A percentile compares a stretch with the other conserved stretches of the same genome.
Conservation (phyloP, 495 filamentous ascomycete genomes). For the Talaromyces borbonicus region DNA sequence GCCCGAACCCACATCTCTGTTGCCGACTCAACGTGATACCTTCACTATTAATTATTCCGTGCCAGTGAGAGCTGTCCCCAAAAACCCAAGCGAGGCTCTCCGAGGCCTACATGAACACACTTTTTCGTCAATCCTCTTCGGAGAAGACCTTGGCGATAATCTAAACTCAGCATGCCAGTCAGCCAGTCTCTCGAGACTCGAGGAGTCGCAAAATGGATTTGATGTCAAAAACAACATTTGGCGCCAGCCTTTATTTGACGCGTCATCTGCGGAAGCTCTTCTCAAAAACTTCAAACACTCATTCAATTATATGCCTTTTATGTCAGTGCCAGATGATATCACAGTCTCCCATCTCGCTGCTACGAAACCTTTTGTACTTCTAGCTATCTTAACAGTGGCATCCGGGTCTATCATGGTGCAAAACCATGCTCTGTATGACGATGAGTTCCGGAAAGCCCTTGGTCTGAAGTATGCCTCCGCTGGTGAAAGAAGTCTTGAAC, state of each 20-base stretch:
- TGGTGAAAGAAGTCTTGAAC: slow-evolving; percentile 6
- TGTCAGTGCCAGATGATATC: slow-evolving; percentile 1
- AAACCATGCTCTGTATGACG: slow-evolving; percentile 5
- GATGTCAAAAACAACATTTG: slow-evolving; percentile 2
- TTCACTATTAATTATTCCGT: slow-evolving; percentile 5
- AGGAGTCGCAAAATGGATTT: not conserved
- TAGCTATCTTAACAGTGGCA: slow-evolving; percentile 3
- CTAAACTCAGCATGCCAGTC: not conserved
- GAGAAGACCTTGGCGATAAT: not conserved
- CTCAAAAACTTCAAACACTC: slow-evolving; percentile 2
- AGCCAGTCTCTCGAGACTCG: not conserved
- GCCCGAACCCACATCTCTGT: not conserved
- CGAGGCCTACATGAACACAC: slow-evolving; percentile 5
- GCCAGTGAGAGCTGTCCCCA: slow-evolving; percentile 1
- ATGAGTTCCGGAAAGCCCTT: slow-evolving; percentile 7
- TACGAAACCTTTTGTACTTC: slow-evolving; percentile 3
- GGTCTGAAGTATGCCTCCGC: slow-evolving; percentile 7
- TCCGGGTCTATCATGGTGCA: slow-evolving; percentile 6
- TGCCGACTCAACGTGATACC: slow-evolving; percentile 1
- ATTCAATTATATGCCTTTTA: slow-evolving; percentile 4
- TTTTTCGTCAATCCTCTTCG: not conserved
- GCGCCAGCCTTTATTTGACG: slow-evolving; percentile 8
- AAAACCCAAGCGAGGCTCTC: not conserved
- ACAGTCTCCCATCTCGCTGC: slow-evolving; percentile 4
- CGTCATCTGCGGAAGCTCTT: slow-evolving; percentile 6